Percentiles rank a stretch among this genome's conserved stretches.
Evolutionary conservation across 2,329 filamentous ascomycete genomes (phyloP).

Genomic region (Rutstroemia sp.): DNA sequence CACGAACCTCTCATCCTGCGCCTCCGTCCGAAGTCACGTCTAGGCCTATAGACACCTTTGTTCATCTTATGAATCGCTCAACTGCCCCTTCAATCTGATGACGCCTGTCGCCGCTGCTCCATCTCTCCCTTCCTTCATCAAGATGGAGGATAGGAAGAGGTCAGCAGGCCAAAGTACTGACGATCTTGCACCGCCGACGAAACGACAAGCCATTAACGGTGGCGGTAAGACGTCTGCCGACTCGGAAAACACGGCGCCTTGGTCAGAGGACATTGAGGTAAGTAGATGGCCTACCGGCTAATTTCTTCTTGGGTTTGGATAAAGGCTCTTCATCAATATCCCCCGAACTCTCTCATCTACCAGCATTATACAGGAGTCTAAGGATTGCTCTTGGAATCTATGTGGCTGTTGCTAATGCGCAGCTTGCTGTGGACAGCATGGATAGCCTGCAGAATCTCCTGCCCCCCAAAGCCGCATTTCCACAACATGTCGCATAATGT

Average conservation of each 20-base stretch:
- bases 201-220: constrained; percentile 87
- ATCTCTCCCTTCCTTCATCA: constrained; percentile 75
- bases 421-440: constrained; percentile 38
- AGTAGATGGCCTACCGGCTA: constrained; percentile 35
- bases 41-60: neutral
- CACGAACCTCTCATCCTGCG: neutral
- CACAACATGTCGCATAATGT: constrained; percentile 14
- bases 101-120: constrained; percentile 38
- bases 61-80: constrained; percentile 8
- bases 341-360: constrained; percentile 11
- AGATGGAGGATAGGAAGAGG: constrained; percentile 99
- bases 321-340: constrained; percentile 10
- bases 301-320: constrained; percentile 3
- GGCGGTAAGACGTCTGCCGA: constrained; percentile 58
- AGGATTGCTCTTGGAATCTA: constrained; percentile 20
- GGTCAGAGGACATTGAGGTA: constrained; percentile 66
- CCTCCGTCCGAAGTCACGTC: constrained; percentile 9
- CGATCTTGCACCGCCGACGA: constrained; percentile 80
- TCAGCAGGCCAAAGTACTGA: constrained; percentile 60
- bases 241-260: constrained; percentile 52
- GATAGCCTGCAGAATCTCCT: constrained; percentile 31
- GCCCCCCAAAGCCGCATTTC: constrained; percentile 16
- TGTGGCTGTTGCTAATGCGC: constrained; percentile 36
- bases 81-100: constrained; percentile 41
- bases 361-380: constrained; percentile 15